Conservation (phyloP, 331 rosid species). For the Rosa hybrid region DNA sequence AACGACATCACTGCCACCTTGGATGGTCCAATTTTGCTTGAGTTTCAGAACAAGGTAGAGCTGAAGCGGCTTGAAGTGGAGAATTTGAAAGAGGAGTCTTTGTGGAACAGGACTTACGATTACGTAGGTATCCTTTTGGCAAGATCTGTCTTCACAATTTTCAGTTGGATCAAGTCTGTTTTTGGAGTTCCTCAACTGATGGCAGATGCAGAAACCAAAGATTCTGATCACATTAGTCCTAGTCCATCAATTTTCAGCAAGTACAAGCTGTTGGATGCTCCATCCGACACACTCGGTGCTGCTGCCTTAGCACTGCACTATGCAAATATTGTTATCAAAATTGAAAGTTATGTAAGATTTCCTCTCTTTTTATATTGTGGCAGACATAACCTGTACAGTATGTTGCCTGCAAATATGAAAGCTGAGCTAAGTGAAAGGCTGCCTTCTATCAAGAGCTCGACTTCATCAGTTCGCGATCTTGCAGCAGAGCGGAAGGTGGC, state of each 20-base stretch:
- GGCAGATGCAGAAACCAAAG: slow-evolving; percentile 37
- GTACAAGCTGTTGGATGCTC: neutral
- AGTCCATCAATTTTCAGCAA: slow-evolving; percentile 65
- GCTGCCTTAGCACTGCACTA: slow-evolving; percentile 88
- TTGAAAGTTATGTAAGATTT: slow-evolving; percentile 78
- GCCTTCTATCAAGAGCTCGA: slow-evolving; percentile 60
- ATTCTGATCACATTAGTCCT: slow-evolving; percentile 50
- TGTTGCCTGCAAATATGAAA: slow-evolving; percentile 76
- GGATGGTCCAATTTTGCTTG: slow-evolving; percentile 43
- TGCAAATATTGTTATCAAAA: slow-evolving; percentile 69
- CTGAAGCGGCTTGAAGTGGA: slow-evolving; percentile 81
- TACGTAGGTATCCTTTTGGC: slow-evolving; percentile 60
- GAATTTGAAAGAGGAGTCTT: slow-evolving; percentile 56
- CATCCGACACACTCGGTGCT: slow-evolving; percentile 67
- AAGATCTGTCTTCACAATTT: slow-evolving; percentile 71
- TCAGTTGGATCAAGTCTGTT: slow-evolving; percentile 65
- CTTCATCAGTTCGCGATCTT: slow-evolving; percentile 59
- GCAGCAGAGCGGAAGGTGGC: slow-evolving; percentile 84
- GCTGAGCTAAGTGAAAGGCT: slow-evolving; percentile 58
- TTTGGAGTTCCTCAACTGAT: slow-evolving; percentile 56
- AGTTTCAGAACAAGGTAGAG: slow-evolving; percentile 72
- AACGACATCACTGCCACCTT: slow-evolving; percentile 46
- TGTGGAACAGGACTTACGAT: slow-evolving; percentile 83
- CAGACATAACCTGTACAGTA: slow-evolving; percentile 79
- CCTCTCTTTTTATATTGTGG: slow-evolving; percentile 78